Conservation (phyloP, 2,329 filamentous ascomycete genomes). For the Fusarium vanettenii region DNA sequence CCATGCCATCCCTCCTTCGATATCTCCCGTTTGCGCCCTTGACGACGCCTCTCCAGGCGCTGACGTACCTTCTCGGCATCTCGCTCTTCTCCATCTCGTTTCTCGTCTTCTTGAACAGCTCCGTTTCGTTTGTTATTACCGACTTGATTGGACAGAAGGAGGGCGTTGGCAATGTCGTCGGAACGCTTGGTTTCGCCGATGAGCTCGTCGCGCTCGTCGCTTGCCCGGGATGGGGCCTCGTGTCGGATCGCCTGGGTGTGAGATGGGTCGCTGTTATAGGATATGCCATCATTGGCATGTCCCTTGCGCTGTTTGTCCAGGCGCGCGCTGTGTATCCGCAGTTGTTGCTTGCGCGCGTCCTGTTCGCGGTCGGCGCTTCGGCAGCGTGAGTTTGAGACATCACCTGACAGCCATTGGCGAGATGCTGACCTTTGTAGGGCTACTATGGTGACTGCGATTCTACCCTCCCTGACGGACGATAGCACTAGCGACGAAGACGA, state of each 20-base stretch:
- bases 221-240: conserved; percentile 82
- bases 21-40: conserved; percentile 69
- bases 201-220: conserved; percentile 85
- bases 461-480: conserved; percentile 77
- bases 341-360: conserved; percentile 82
- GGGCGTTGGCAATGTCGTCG: conserved; percentile 82
- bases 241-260: conserved; percentile 82
- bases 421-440: conserved; percentile 57
- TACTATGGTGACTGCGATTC: conserved; percentile 96
- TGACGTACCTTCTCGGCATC: conserved; percentile 83
- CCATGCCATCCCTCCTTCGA: conserved; percentile 55
- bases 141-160: conserved; percentile 81
- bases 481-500: conserved; percentile 45
- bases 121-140: conserved; percentile 85
- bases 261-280: conserved; percentile 79
- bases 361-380: conserved; percentile 93
- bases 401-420: neutral
- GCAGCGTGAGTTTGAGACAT: conserved; percentile 70
- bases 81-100: conserved; percentile 90
- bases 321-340: conserved; percentile 89
- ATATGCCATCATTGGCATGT: conserved; percentile 82
- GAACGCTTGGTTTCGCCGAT: conserved; percentile 86
- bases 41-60: conserved; percentile 71
- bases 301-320: conserved; percentile 85
- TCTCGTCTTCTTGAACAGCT: conserved; percentile 89